phyloP scores from a whole-genome alignment of 1,284 basidiomycete species.

The Cryptococcus maquisensis region DNA sequence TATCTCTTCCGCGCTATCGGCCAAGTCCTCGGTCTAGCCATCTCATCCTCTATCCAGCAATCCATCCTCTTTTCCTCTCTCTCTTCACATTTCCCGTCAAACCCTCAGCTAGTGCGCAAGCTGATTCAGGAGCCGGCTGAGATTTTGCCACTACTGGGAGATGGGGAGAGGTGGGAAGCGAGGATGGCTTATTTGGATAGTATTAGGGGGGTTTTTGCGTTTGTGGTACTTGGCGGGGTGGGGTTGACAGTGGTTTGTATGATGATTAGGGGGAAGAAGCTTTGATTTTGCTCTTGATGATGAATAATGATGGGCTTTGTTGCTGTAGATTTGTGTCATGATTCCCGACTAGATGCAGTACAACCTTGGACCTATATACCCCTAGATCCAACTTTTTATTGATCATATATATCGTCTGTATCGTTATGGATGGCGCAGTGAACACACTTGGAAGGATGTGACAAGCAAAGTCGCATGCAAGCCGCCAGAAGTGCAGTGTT shows the following conservation, averaged over 20 bases:
- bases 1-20: slow-evolving; percentile 36
- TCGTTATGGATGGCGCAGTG: no score
- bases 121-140: slow-evolving; percentile 31
- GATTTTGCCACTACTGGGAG: slow-evolving; percentile 20
- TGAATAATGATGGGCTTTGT: no score
- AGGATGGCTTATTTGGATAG: slow-evolving; percentile 27
- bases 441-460: no score
- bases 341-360: no score
- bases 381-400: no score
- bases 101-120: slow-evolving; percentile 12
- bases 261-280: slow-evolving; percentile 9
- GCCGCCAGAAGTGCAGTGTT: no score
- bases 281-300: not conserved
- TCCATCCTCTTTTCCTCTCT: slow-evolving; percentile 21
- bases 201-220: slow-evolving; percentile 29
- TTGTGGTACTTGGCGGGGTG: slow-evolving; percentile 21
- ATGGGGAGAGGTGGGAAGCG: slow-evolving; percentile 15
- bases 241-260: slow-evolving; percentile 19
- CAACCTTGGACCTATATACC: no score
- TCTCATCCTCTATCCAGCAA: slow-evolving; percentile 35
- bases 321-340: no score
- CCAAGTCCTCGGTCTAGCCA: slow-evolving; percentile 34
- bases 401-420: no score
- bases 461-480: no score
- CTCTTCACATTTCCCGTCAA: slow-evolving; percentile 7